Evolutionary conservation across 495 filamentous ascomycete genomes (phyloP), one percentile per base, ranked within the genome.

Genomic region (Hypoxylon subgilvum): DNA sequence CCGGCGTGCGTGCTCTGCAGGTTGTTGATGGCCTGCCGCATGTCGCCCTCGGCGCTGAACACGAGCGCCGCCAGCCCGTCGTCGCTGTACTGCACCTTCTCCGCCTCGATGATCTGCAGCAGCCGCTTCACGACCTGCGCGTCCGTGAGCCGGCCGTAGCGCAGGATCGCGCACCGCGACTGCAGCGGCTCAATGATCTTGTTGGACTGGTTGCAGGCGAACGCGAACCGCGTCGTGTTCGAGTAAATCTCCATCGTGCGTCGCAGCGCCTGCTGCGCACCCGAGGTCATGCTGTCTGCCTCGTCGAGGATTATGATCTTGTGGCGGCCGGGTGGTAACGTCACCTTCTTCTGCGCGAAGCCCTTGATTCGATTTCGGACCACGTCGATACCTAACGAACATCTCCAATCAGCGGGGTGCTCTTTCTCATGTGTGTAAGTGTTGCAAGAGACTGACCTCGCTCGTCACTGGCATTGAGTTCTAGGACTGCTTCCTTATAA

Each of bases 201-300:
- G 77, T 97, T 99, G 51, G 88, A 92, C 73, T 96, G 91, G 72
- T 99, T 99, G 79, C 95, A 97, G 6, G 94, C 94, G 66, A 99
- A 97, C 0, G 94, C 95, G 72, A 99, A 99, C 55, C 94, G 86
- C 21, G 94, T 99, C 1, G 94, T 99, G 25, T 90, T 85, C 10
- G 89, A 92, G 78, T 99, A 97, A 61, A 99, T 99, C 76, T 99
- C 94, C 94, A 99, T 99, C 1, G 94, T 99, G 27, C 94, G 82
- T 16, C 94, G 87, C 18, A 99, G 82, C 1, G 94, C 94, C 74
- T 99, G 94, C 70, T 99, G 94, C 3, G 94, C 94, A 35, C 94
- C 94, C 25, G 88, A 86, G 0, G 94, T 99, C 94, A 99, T 99
- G 72, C 86, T 89, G 73, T 99, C 94, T 18, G 95, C 94, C 76